These are phyloP conservation scores for Hirschfeldia incana DNA, from an alignment of 345 rosid genomes.

Conservation along the genomic window DNA sequence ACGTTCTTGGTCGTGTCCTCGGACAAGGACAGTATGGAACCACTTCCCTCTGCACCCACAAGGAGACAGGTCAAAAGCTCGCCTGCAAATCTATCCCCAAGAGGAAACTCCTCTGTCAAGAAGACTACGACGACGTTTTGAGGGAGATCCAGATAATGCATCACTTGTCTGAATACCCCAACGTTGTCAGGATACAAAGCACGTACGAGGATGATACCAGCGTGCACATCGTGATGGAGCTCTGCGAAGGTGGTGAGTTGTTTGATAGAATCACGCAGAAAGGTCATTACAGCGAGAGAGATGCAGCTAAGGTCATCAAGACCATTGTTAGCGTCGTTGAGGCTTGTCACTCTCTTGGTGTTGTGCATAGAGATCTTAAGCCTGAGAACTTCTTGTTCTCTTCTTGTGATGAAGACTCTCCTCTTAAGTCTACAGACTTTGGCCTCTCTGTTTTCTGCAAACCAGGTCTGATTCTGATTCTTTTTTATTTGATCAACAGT, in stretches of 20 bases:
- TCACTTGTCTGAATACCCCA: constrained; percentile 63
- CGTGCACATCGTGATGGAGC: constrained; percentile 84
- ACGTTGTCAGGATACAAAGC: constrained; percentile 60
- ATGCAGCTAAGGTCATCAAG: constrained; percentile 71
- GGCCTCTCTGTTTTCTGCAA: constrained; percentile 74
- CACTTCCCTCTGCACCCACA: constrained; percentile 66
- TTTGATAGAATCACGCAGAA: constrained; percentile 67
- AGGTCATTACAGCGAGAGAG: constrained; percentile 75
- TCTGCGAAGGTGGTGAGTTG: constrained; percentile 76
- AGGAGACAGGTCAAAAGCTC: constrained; percentile 42
- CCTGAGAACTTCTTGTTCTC: constrained; percentile 78
- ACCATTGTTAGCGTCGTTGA: constrained; percentile 78
- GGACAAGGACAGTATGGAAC: constrained; percentile 86
- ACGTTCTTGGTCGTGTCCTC: constrained; percentile 50
- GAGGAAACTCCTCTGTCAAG: constrained; percentile 64
- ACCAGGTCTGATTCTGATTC: constrained; percentile 50
- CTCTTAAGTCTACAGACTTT: constrained; percentile 86
- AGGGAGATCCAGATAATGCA: constrained; percentile 93
- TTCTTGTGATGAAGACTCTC: constrained; percentile 63
- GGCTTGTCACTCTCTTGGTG: constrained; percentile 80
- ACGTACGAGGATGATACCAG: constrained; percentile 51
- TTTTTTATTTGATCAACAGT: too few species aligned
- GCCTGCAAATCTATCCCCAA: constrained; percentile 88
- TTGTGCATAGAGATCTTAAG: constrained; percentile 75
- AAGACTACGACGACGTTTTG: constrained; percentile 78